Percentiles rank a stretch among this genome's conserved stretches.
phyloP scores from a whole-genome alignment of 2,329 filamentous ascomycete genomes.

The Talaromyces sp. region DNA sequence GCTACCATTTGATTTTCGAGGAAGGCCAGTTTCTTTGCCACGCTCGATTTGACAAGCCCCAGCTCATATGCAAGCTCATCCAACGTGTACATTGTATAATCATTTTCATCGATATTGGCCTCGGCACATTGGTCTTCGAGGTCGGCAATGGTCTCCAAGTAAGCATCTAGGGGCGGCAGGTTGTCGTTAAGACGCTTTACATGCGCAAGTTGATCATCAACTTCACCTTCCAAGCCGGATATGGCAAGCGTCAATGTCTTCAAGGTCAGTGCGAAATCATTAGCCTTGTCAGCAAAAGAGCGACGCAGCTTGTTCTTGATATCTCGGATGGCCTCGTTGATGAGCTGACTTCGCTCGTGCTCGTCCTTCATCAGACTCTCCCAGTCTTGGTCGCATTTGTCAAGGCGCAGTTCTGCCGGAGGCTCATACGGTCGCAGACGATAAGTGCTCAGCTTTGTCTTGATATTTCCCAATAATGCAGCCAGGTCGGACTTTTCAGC shows the following conservation, averaged over 20 bases:
- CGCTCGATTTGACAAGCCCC: constrained; percentile 81
- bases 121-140: constrained; percentile 87
- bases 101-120: constrained; percentile 98
- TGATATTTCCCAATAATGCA: constrained; percentile 92
- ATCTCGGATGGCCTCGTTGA: constrained; percentile 97
- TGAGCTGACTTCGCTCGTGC: constrained; percentile 82
- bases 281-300: constrained; percentile 95
- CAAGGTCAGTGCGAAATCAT: constrained; percentile 91
- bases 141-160: constrained; percentile 78
- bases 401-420: constrained; percentile 73
- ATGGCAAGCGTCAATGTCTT: constrained; percentile 94
- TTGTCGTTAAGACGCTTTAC: constrained; percentile 81
- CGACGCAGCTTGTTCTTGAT: constrained; percentile 94
- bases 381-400: constrained; percentile 81
- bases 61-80: constrained; percentile 94
- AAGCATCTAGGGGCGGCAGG: constrained; percentile 82
- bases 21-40: constrained; percentile 94
- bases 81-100: constrained; percentile 98
- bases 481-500: constrained; percentile 95
- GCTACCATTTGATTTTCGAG: constrained; percentile 98
- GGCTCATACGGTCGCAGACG: constrained; percentile 86
- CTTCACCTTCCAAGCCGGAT: constrained; percentile 92
- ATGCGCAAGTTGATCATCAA: constrained; percentile 88
- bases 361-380: constrained; percentile 72
- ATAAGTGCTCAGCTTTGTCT: constrained; percentile 96